phyloP scores from a whole-genome alignment of 108 stramenopile genomes.

The Cyclostephanos tholiformis region DNA sequence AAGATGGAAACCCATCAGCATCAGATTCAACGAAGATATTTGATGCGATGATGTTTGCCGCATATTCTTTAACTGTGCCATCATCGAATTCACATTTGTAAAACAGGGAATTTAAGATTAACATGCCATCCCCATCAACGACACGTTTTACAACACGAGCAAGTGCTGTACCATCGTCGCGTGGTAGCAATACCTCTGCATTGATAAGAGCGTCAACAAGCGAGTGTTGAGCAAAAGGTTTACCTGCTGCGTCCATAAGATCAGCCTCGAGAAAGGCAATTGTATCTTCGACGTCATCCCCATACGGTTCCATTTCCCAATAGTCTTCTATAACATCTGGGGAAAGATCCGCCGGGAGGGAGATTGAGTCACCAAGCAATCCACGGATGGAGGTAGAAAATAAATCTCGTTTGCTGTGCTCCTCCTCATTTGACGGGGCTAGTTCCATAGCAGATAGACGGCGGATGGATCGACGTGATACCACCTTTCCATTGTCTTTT shows the following conservation, averaged over 20 bases:
- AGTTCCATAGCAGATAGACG: background rate
- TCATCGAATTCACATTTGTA: background rate
- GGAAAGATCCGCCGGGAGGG: too few relatives aligned
- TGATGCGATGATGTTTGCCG: background rate
- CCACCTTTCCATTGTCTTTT: slow-evolving; percentile 32
- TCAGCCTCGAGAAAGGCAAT: slow-evolving; percentile 34
- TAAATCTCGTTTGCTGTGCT: too few relatives aligned
- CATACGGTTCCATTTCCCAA: slow-evolving; percentile 7
- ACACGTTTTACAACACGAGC: slow-evolving; percentile 30
- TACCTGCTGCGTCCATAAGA: slow-evolving; percentile 21
- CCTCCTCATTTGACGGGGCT: background rate
- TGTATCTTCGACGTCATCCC: slow-evolving; percentile 25
- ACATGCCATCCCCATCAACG: background rate
- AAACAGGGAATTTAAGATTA: background rate
- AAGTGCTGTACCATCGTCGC: background rate
- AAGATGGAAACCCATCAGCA: background rate
- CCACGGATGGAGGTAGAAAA: background rate
- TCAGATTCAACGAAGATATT: background rate
- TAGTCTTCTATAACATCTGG: too few relatives aligned
- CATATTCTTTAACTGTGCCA: background rate
- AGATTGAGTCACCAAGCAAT: background rate
- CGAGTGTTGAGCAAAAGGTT: slow-evolving; percentile 16
- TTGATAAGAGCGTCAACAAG: slow-evolving; percentile 39
- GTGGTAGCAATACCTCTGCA: slow-evolving; percentile 45
- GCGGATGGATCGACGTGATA: slow-evolving; percentile 15